Base-by-base conservation (phyloP, 108 stramenopile species). In the Thalassiosira profunda region DNA sequence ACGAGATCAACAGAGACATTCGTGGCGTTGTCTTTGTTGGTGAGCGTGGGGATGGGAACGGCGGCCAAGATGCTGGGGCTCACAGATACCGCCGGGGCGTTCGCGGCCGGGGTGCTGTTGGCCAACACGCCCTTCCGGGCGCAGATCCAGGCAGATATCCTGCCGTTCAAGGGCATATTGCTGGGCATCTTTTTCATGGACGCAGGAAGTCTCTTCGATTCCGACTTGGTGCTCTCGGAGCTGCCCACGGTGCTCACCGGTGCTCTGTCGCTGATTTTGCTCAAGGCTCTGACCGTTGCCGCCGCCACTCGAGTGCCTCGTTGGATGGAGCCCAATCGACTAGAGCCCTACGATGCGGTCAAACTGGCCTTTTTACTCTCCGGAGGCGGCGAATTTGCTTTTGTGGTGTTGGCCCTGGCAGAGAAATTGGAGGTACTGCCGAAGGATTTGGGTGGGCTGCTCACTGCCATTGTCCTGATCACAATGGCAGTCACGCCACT, bases 171-270 rank as follows among this genome's bases (percentile, higher is more conserved):
- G 51, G 91, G 87, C 3, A 85, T 92, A 31, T 38, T 92, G 23
- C 41, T 89, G 28, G 87, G 90, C 9, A 83, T 91, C 21, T 91
- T 91, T 70, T 91, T 91, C 63, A 84, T 91, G 87, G 79, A 72
- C 45, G 86, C 90, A 5, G 90, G 90, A 42, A 75, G 83, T 11
- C 76, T 67, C 23, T 84, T 91, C 36, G 90, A 91, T 61, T 21
- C 74, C 3, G 68, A 83, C 28, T 53, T 91, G 40, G 74, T 82
- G 11, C 5, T 85, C 14, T n/a, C 41, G 33, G 86, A 86, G 54
- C 57, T 69, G 23, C 87, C 82, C 3, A 87, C 87, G 25, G 58
- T 92, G 17, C 29, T 84, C 6, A 55, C 72, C n/a, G 90, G 90
- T 36, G 67, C 77, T 15, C 3, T 80, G 11, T 53, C 83, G 2